Conservation (phyloP, 768 basidiomycete genomes). For the Pisolithus marmoratus region DNA sequence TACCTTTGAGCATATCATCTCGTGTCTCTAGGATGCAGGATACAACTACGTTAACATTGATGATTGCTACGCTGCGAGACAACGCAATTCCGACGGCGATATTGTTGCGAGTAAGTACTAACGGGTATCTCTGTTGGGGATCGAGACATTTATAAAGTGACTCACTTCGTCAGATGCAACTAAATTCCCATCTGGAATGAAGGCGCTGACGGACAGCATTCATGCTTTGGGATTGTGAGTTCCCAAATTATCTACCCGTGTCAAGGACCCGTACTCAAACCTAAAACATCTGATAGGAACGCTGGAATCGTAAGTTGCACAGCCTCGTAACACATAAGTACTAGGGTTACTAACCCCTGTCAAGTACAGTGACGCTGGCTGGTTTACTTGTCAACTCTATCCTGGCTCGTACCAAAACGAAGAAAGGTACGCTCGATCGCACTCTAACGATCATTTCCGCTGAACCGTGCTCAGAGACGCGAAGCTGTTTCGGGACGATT, state of each 20-base stretch:
- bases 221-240: slow-evolving; percentile 53
- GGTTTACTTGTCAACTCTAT: slow-evolving; percentile 61
- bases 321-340: neutral
- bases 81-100: slow-evolving; percentile 44
- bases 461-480: slow-evolving; percentile 37
- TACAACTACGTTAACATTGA: slow-evolving; percentile 58
- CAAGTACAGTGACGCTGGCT: slow-evolving; percentile 65
- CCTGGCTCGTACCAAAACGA: slow-evolving; percentile 67
- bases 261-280: neutral
- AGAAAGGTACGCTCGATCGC: slow-evolving; percentile 33
- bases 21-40: slow-evolving; percentile 41
- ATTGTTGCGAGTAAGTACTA: slow-evolving; percentile 52
- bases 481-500: slow-evolving; percentile 48
- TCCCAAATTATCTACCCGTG: neutral
- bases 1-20: neutral
- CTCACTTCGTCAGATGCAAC: slow-evolving; percentile 31
- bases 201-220: slow-evolving; percentile 46
- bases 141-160: neutral
- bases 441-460: neutral
- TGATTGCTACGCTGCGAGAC: slow-evolving; percentile 59
- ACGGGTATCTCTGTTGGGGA: neutral
- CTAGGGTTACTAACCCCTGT: neutral
- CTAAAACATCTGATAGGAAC: slow-evolving; percentile 33
- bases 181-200: slow-evolving; percentile 57
- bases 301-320: slow-evolving; percentile 50